Conservation (phyloP, 2,329 filamentous ascomycete genomes). For the Myotisia sp. region DNA sequence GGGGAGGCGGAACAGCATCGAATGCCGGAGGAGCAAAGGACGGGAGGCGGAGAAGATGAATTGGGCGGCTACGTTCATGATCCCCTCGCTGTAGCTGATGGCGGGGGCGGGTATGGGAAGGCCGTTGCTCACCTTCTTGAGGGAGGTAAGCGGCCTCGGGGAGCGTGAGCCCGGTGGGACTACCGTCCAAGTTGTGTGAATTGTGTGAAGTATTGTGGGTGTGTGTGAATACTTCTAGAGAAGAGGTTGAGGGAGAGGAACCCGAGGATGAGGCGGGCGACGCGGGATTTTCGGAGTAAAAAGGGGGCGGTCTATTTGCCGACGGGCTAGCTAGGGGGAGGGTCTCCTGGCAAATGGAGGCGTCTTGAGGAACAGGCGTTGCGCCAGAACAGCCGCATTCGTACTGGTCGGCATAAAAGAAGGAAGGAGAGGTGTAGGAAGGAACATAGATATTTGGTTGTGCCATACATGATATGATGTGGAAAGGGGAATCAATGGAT, state of each 20-base stretch:
- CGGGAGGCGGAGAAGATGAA: slow-evolving; percentile 68
- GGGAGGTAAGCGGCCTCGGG: too few species aligned
- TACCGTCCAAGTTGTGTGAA: neutral
- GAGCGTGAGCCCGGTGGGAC: slow-evolving; percentile 27
- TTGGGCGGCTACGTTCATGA: slow-evolving; percentile 47
- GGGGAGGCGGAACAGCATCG: slow-evolving; percentile 64
- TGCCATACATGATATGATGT: slow-evolving; percentile 84
- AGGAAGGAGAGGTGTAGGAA: slow-evolving; percentile 49
- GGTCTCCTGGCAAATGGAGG: slow-evolving; percentile 14
- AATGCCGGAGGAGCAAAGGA: slow-evolving; percentile 83
- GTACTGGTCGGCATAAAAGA: slow-evolving; percentile 42
- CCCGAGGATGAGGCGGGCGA: neutral
- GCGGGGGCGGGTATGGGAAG: slow-evolving; percentile 21
- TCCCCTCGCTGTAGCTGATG: slow-evolving; percentile 32
- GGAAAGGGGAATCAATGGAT: slow-evolving; percentile 89
- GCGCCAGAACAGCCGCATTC: slow-evolving; percentile 56
- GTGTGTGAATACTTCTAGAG: neutral
- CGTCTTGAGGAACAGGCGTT: slow-evolving; percentile 27
- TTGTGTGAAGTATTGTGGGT: neutral
- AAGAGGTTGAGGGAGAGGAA: neutral
- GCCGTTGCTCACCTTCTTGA: neutral
- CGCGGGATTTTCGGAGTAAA: neutral
- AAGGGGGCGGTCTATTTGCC: neutral
- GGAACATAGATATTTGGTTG: slow-evolving; percentile 80
- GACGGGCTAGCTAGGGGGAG: slow-evolving; percentile 7